Percentiles rank a stretch among this genome's conserved stretches.
Evolutionary conservation across 169 alveolate genomes (phyloP).

Genomic region (Plasmodium knowlesi): DNA sequence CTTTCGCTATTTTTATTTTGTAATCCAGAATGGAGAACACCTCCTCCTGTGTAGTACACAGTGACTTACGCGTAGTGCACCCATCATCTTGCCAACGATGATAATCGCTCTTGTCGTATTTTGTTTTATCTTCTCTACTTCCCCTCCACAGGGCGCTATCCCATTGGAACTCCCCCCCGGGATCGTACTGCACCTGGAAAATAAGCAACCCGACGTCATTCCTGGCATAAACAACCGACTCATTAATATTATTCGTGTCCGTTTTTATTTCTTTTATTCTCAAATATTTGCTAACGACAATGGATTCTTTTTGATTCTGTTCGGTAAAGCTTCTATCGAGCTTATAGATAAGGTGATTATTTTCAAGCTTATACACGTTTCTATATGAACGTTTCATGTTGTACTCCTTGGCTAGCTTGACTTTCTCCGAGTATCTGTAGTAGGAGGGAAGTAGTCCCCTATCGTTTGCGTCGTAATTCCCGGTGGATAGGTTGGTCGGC

Average conservation of each 20-base stretch:
- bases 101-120: background rate
- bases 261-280: slow-evolving; percentile 80
- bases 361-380: slow-evolving; percentile 10
- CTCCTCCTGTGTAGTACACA: background rate
- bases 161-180: background rate
- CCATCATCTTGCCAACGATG: background rate
- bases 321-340: slow-evolving; percentile 13
- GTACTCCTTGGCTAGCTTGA: slow-evolving; percentile 41
- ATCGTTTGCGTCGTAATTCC: background rate
- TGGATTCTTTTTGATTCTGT: background rate
- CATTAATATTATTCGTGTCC: slow-evolving; percentile 70
- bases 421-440: background rate
- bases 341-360: slow-evolving; percentile 1
- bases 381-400: background rate
- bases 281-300: slow-evolving; percentile 48
- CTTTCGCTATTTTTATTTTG: slow-evolving; percentile 30
- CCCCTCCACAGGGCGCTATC: background rate
- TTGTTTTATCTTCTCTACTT: background rate
- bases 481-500: slow-evolving; percentile 12
- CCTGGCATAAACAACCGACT: slow-evolving; percentile 79
- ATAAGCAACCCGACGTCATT: slow-evolving; percentile 78
- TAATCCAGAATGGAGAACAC: background rate
- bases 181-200: slow-evolving; percentile 1
- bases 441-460: slow-evolving; percentile 9
- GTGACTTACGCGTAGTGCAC: background rate